Evolutionary conservation across 2,329 filamentous ascomycete genomes (phyloP).

Genomic region (Aureobasidium sp.): DNA sequence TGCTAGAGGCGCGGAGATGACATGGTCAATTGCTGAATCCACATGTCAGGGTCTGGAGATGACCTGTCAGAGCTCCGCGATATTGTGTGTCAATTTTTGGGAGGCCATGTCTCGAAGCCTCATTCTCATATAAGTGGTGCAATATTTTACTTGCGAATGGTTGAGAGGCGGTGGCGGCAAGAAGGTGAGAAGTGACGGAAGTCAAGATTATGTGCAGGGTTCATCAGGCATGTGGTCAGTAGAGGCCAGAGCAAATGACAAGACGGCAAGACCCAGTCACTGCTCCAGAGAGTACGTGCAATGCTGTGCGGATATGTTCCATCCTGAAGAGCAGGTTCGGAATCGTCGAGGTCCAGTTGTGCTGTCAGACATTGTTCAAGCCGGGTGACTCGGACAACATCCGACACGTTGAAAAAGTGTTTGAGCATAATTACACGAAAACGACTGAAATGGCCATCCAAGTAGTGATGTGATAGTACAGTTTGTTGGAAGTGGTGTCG

Average conservation of each 20-base stretch:
- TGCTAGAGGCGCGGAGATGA: no score
- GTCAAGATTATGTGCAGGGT: not conserved
- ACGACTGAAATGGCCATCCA: no score
- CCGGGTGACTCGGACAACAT: no score
- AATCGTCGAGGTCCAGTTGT: no score
- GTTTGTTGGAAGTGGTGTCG: not conserved
- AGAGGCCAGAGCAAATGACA: not conserved
- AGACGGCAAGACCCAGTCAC: not conserved
- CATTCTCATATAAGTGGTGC: no score
- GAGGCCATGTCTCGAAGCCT: not conserved
- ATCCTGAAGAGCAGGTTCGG: no score
- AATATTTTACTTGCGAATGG: not conserved
- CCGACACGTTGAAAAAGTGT: no score
- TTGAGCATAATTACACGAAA: not conserved
- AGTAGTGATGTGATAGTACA: not conserved
- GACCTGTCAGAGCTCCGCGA: not conserved
- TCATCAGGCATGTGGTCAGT: not conserved
- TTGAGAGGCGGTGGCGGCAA: not conserved
- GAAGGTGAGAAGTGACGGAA: no score
- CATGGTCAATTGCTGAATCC: not conserved
- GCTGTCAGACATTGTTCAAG: no score
- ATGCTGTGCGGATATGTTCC: no score
- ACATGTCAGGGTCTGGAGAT: conserved; percentile 12
- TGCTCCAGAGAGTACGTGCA: no score
- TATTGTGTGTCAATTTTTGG: not conserved